phyloP scores from a whole-genome alignment of 805 yeast genomes.

The Myxozyma sirexii region DNA sequence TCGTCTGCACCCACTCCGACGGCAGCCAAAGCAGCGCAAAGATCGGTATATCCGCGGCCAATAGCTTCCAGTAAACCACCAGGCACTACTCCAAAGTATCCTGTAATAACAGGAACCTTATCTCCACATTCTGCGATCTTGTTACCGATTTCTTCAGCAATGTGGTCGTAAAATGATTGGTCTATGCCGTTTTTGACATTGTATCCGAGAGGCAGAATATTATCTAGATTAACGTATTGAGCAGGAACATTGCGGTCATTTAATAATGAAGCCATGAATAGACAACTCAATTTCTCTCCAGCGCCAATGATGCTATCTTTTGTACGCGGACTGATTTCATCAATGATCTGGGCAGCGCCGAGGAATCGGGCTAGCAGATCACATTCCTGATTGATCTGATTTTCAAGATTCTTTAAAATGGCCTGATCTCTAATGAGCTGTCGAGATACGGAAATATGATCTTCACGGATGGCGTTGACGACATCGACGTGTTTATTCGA shows the following conservation, averaged over 20 bases:
- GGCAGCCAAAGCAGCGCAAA: constrained; percentile 95
- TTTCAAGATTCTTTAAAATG: constrained; percentile 57
- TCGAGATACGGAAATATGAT: constrained; percentile 76
- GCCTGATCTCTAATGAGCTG: constrained; percentile 50
- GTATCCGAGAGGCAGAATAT: constrained; percentile 65
- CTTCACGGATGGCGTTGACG: constrained; percentile 70
- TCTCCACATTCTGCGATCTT: constrained; percentile 45
- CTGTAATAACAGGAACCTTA: constrained; percentile 82
- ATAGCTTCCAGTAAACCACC: constrained; percentile 92
- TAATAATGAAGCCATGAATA: constrained; percentile 83
- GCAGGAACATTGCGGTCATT: constrained; percentile 81
- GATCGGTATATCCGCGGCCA: constrained; percentile 96
- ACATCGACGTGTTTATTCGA: constrained; percentile 56
- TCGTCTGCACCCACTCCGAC: constrained; percentile 93
- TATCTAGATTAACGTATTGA: constrained; percentile 74
- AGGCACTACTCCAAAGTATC: constrained; percentile 94
- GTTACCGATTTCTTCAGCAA: constrained; percentile 55
- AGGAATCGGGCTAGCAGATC: constrained; percentile 67
- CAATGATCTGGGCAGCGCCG: constrained; percentile 86
- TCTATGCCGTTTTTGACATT: constrained; percentile 64
- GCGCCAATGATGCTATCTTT: constrained; percentile 87
- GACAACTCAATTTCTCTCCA: constrained; percentile 91
- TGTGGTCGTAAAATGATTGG: constrained; percentile 57
- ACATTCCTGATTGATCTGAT: constrained; percentile 66
- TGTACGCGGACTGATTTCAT: constrained; percentile 87